Percentiles rank a stretch among this genome's conserved stretches.
Conservation (phyloP, 768 basidiomycete species). For the Hydnomerulius pinastri region DNA sequence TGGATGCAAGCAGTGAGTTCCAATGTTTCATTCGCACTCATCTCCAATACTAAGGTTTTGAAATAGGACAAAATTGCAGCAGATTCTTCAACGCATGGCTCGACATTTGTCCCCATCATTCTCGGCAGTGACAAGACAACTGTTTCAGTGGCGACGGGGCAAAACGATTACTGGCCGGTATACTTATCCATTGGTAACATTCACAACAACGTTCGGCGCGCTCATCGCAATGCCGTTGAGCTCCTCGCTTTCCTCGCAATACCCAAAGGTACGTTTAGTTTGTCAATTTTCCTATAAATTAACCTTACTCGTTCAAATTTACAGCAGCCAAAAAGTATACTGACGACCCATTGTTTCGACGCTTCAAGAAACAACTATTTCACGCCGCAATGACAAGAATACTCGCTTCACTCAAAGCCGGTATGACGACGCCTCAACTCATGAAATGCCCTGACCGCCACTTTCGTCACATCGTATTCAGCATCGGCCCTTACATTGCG, state of each 20-base stretch:
- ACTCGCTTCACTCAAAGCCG: neutral
- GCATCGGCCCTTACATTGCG: constrained; percentile 40
- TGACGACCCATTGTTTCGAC: constrained; percentile 15
- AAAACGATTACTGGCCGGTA: constrained; percentile 18
- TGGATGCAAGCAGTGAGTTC: constrained; percentile 6
- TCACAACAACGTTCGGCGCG: constrained; percentile 9
- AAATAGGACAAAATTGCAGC: constrained; percentile 27
- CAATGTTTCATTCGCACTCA: neutral
- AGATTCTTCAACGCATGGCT: constrained; percentile 17
- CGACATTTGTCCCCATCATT: constrained; percentile 15
- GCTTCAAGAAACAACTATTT: constrained; percentile 35
- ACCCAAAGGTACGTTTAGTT: constrained; percentile 23
- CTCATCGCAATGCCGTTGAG: constrained; percentile 12
- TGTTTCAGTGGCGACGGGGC: constrained; percentile 15
- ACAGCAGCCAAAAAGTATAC: constrained; percentile 8
- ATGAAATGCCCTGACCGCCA: constrained; percentile 27
- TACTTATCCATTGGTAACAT: constrained; percentile 20
- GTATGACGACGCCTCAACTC: constrained; percentile 30
- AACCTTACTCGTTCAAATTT: neutral
- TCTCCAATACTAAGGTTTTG: neutral
- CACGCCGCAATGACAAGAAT: constrained; percentile 29
- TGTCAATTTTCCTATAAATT: neutral
- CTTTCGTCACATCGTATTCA: constrained; percentile 17
- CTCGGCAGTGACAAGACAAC: constrained; percentile 21
- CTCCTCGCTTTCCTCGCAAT: constrained; percentile 30